phyloP scores from a whole-genome alignment of 1,284 basidiomycete genomes.

The Amylostereum areolatum region DNA sequence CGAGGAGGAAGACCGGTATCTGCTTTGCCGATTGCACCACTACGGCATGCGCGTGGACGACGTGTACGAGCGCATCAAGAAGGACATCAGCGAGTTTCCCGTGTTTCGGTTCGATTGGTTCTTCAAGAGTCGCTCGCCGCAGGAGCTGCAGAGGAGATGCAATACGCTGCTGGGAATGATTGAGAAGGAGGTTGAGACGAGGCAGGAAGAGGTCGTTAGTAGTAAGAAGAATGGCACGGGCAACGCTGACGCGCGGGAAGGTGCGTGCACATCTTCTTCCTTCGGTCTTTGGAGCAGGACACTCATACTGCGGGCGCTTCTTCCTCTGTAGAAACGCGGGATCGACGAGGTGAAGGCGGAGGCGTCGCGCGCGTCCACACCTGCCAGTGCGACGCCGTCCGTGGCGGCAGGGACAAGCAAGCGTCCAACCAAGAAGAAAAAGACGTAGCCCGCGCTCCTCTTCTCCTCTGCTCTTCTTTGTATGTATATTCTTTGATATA shows the following conservation, averaged over 20 bases:
- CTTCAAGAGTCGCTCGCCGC: constrained; percentile 91
- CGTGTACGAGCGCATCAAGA: constrained; percentile 93
- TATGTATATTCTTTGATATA: neutral
- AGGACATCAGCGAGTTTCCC: constrained; percentile 92
- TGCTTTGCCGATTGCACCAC: constrained; percentile 86
- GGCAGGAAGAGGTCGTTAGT: constrained; percentile 54
- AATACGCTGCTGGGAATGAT: constrained; percentile 88
- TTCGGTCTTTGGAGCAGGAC: neutral
- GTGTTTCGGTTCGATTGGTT: constrained; percentile 99
- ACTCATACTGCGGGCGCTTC: neutral
- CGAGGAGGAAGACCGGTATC: constrained; percentile 96
- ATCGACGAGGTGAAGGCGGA: constrained; percentile 61
- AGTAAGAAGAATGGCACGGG: constrained; percentile 48
- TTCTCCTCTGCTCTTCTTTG: neutral
- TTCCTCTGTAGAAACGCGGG: constrained; percentile 47
- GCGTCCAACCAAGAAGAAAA: constrained; percentile 49
- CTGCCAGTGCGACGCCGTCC: constrained; percentile 33
- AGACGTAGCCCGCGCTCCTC: constrained; percentile 25
- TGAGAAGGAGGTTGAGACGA: constrained; percentile 79
- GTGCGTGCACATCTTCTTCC: constrained; percentile 28
- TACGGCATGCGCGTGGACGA: constrained; percentile 92
- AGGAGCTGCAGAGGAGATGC: constrained; percentile 87
- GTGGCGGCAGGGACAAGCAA: constrained; percentile 29
- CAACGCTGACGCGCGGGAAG: constrained; percentile 33
- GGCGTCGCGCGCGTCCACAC: constrained; percentile 52